phyloP scores from a whole-genome alignment of 345 rosid genomes.

The Bruguiera gymnorhiza region DNA sequence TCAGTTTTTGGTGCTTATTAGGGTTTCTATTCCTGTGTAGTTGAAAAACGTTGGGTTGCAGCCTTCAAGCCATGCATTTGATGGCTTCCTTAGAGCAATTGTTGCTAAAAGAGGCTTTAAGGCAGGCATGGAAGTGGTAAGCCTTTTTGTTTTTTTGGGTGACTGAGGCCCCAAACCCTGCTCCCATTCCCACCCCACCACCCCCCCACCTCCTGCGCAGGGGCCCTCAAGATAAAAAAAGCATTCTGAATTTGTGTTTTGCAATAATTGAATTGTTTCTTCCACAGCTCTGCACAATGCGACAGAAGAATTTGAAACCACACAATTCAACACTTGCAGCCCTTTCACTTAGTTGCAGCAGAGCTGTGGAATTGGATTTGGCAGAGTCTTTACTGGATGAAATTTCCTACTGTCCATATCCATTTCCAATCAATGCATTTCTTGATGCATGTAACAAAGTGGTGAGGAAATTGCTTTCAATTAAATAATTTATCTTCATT shows the following conservation, averaged over 20 bases:
- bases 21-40: conserved; percentile 36
- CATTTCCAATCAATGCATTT: conserved; percentile 58
- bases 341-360: conserved; percentile 60
- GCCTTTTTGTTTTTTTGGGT: conserved; percentile 7
- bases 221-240: background rate
- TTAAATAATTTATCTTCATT: background rate
- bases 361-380: conserved; percentile 61
- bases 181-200: background rate
- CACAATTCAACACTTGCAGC: conserved; percentile 55
- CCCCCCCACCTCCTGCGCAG: background rate
- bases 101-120: conserved; percentile 39
- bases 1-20: background rate
- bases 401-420: conserved; percentile 39
- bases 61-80: conserved; percentile 58
- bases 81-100: conserved; percentile 66
- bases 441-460: conserved; percentile 56
- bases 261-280: background rate
- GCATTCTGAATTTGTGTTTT: background rate
- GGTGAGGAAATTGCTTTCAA: conserved; percentile 45
- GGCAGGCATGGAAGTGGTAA: conserved; percentile 63
- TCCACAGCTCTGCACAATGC: conserved; percentile 67
- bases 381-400: conserved; percentile 70
- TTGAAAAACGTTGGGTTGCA: conserved; percentile 73
- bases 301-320: conserved; percentile 61
- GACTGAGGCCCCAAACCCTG: background rate